Evolutionary conservation across 257 asterid genomes (phyloP).

Genomic region (Fraxinus cuspidata): DNA sequence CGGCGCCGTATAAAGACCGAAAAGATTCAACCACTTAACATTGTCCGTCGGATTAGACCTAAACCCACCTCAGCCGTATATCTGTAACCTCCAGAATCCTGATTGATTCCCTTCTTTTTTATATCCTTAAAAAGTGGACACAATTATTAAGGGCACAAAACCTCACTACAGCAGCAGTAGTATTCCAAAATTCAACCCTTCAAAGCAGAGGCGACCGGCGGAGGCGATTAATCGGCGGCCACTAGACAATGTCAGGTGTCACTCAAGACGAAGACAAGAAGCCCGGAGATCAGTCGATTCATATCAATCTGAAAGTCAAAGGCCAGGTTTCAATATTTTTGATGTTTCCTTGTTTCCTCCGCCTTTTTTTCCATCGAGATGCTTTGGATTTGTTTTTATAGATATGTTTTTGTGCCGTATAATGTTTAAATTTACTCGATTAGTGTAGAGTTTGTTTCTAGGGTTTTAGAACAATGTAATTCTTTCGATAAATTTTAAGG

Average conservation of each 20-base stretch:
- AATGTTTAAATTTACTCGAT: not conserved
- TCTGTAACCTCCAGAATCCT: not conserved
- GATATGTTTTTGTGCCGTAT: not conserved
- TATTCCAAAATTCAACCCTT: not conserved
- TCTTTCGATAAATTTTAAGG: not conserved
- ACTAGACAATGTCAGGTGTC: slow-evolving; percentile 32
- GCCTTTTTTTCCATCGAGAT: not conserved
- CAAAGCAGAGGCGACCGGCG: not conserved
- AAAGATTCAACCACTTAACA: not conserved
- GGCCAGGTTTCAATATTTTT: slow-evolving; percentile 37
- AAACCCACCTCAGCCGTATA: not conserved
- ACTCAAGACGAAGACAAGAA: slow-evolving; percentile 47
- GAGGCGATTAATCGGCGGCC: slow-evolving; percentile 10
- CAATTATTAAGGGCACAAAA: not conserved
- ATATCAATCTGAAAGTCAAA: slow-evolving; percentile 58
- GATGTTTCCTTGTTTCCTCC: not conserved
- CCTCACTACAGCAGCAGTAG: not conserved
- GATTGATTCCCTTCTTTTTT: not conserved
- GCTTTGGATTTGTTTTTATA: not conserved
- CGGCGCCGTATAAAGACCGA: not conserved
- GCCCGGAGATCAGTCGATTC: slow-evolving; percentile 41
- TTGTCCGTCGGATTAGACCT: not conserved
- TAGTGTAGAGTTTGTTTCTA: not conserved
- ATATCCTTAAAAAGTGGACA: not conserved
- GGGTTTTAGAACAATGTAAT: slow-evolving; percentile 12